These are phyloP conservation scores for Euphorbia corollata DNA, from an alignment of 441 rosid species.

Conservation along the genomic window DNA sequence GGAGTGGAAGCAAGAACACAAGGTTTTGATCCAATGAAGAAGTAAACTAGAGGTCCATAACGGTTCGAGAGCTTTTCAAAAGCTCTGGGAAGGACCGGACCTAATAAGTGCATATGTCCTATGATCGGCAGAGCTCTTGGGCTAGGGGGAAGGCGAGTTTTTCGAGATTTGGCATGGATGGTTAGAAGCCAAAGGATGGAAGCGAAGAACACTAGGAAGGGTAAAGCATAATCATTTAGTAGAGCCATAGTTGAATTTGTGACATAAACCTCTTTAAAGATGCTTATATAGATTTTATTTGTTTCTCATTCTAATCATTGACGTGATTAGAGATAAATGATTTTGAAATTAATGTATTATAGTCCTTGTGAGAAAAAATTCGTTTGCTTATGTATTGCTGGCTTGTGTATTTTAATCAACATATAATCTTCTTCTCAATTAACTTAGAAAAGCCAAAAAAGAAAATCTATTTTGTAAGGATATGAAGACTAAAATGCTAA, in stretches of 20 bases:
- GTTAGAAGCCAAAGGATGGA: constrained; percentile 22
- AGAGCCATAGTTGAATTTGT: constrained; percentile 22
- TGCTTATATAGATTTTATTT: not conserved
- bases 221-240: constrained; percentile 16
- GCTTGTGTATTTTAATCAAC: too few species aligned
- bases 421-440: too few species aligned
- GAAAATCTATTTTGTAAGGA: too few species aligned
- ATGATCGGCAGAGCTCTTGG: constrained; percentile 38
- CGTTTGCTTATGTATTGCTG: too few species aligned
- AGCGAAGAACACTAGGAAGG: constrained; percentile 22
- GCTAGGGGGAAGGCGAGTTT: constrained; percentile 31
- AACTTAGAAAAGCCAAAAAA: too few species aligned
- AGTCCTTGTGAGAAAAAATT: too few species aligned
- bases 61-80: constrained; percentile 35
- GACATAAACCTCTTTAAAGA: not conserved
- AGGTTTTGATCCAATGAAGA: constrained; percentile 42
- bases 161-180: constrained; percentile 13
- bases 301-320: not conserved
- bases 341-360: not conserved
- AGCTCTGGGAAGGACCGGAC: constrained; percentile 36
- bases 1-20: constrained; percentile 38
- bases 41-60: constrained; percentile 35
- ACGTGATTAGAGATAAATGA: not conserved
- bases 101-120: constrained; percentile 41
- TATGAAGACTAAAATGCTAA: too few species aligned